These are phyloP conservation scores for Mycena maculata DNA, from an alignment of 768 basidiomycete genomes.

Conservation along the genomic window DNA sequence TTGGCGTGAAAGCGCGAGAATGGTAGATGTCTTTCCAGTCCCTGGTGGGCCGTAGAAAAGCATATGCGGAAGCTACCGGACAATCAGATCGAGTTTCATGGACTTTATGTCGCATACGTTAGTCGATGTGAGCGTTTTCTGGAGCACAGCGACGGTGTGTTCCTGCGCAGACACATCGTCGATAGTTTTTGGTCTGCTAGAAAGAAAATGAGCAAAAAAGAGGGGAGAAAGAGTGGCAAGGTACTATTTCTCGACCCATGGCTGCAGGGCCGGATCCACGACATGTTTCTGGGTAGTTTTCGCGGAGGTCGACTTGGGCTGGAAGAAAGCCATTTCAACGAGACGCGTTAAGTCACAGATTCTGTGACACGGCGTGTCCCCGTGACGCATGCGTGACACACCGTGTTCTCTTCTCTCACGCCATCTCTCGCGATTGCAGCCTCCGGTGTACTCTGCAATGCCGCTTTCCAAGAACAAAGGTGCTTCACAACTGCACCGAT, in stretches of 20 bases:
- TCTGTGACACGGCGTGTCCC: too few species aligned
- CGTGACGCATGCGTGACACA: slow-evolving; percentile 7
- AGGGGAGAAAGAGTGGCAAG: neutral
- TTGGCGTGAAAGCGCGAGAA: slow-evolving; percentile 92
- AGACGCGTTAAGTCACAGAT: slow-evolving; percentile 20
- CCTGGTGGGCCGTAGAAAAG: slow-evolving; percentile 99
- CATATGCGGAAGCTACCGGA: slow-evolving; percentile 94
- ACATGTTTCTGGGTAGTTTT: slow-evolving; percentile 56
- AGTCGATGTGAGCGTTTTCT: slow-evolving; percentile 89
- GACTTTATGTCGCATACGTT: slow-evolving; percentile 70
- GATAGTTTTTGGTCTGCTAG: slow-evolving; percentile 89
- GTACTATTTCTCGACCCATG: slow-evolving; percentile 99
- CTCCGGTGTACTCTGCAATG: slow-evolving; percentile 12
- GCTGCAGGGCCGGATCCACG: slow-evolving; percentile 73
- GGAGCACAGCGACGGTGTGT: slow-evolving; percentile 91
- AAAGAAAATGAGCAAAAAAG: neutral
- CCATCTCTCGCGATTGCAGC: slow-evolving; percentile 1
- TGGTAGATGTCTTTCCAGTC: slow-evolving; percentile 98
- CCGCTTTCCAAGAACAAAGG: slow-evolving; percentile 18
- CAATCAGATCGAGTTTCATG: neutral
- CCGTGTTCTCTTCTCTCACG: neutral
- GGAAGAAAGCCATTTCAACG: slow-evolving; percentile 73
- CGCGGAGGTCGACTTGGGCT: slow-evolving; percentile 52
- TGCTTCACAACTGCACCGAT: neutral
- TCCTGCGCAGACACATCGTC: slow-evolving; percentile 98